Evolutionary conservation across 225 moss, liverwort and hornwort genomes (phyloP).

Genomic region (Sphagnum tenellum): DNA sequence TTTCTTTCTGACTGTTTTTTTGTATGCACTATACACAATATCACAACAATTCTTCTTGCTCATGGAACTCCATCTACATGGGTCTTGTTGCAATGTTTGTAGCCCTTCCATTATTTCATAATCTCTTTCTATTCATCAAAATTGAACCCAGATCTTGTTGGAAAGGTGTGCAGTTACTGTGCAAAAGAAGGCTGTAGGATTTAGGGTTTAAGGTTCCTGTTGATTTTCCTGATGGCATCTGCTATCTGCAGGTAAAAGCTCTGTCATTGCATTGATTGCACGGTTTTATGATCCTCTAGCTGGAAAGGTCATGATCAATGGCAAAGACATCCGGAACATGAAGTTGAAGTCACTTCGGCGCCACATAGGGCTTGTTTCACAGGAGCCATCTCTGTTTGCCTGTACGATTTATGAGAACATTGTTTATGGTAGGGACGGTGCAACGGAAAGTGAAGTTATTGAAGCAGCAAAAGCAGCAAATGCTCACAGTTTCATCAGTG

Average conservation of each 20-base stretch:
- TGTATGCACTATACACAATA: no score
- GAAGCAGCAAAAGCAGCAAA: conserved; percentile 38
- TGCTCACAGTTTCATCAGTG: conserved; percentile 36
- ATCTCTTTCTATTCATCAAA: no score
- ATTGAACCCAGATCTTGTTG: no score
- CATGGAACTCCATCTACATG: no score
- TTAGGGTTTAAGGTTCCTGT: no score
- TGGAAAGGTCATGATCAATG: conserved; percentile 42
- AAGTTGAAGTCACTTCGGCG: conserved; percentile 27
- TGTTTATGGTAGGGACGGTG: conserved; percentile 31
- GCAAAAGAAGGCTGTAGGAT: no score
- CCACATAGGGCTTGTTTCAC: conserved; percentile 44
- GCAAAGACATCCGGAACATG: conserved; percentile 27
- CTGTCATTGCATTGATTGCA: conserved; percentile 35
- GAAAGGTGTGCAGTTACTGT: no score
- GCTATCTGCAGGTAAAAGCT: conserved; percentile 16
- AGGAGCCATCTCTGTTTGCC: conserved; percentile 41
- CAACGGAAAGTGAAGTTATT: conserved; percentile 32
- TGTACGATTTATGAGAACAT: conserved; percentile 39
- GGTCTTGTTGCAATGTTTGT: no score
- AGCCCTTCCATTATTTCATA: no score
- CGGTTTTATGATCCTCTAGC: conserved; percentile 40
- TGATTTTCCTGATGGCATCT: no score
- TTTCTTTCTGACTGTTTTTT: no score
- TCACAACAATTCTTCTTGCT: no score